A percentile compares a stretch with the other conserved stretches of the same genome.
Evolutionary conservation across 2,329 filamentous ascomycete species (phyloP).

Genomic region (Colletotrichum phormii): DNA sequence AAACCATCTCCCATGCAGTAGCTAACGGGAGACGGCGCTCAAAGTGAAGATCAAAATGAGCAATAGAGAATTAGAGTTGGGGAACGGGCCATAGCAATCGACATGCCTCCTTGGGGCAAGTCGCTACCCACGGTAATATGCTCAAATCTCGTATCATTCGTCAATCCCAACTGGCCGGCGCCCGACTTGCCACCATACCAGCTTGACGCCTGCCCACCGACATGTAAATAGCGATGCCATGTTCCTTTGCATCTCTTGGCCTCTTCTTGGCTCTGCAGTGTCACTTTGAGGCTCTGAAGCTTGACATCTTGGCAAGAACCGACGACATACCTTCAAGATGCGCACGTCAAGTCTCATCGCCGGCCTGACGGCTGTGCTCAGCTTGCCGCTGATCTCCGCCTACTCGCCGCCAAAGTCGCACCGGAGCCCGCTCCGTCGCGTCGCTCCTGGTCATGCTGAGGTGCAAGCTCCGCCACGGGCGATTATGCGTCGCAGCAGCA

Average conservation of each 20-base stretch:
- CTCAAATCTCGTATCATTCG: background rate
- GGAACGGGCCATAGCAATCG: background rate
- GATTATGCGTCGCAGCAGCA: constrained; percentile 2
- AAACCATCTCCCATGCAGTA: background rate
- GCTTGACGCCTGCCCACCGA: background rate
- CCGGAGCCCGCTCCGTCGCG: background rate
- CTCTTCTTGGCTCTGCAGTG: background rate
- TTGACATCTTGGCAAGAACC: background rate
- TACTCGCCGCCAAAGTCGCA: background rate
- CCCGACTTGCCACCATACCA: background rate
- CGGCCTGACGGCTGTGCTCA: background rate
- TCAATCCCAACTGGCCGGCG: background rate
- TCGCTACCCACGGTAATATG: background rate
- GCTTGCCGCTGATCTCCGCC: background rate
- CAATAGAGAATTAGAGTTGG: background rate
- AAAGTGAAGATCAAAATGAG: background rate
- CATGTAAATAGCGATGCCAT: background rate
- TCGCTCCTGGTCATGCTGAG: background rate
- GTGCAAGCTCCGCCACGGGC: background rate
- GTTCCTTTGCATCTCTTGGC: background rate
- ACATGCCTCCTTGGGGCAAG: background rate
- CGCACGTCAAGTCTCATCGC: background rate
- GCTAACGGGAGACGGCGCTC: background rate
- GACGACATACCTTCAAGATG: background rate
- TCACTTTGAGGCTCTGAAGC: background rate